Conservation (phyloP, 2,329 filamentous ascomycete species). For the Fusarium sp. region DNA sequence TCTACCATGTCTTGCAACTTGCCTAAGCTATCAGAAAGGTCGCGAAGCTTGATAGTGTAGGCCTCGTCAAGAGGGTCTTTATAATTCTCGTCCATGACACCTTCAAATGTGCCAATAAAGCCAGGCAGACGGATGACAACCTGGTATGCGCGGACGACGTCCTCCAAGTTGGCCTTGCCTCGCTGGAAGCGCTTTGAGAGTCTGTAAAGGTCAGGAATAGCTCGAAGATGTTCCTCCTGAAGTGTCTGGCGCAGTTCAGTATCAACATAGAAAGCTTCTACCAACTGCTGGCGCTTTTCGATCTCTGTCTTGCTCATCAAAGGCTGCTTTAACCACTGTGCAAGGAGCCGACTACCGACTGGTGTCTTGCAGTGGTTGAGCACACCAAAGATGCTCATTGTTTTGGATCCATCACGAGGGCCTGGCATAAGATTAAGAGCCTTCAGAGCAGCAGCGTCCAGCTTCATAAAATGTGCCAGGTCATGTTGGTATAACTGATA, state of each 20-base stretch:
- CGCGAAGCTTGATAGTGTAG: constrained; percentile 86
- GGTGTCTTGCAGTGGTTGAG: constrained; percentile 98
- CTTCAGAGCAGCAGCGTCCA: constrained; percentile 93
- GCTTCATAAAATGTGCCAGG: constrained; percentile 96
- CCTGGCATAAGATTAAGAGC: constrained; percentile 98
- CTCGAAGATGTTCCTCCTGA: constrained; percentile 94
- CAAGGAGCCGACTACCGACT: constrained; percentile 86
- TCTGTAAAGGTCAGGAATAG: constrained; percentile 93
- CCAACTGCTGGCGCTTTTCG: constrained; percentile 89
- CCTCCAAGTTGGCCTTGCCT: constrained; percentile 89
- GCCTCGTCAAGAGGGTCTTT: constrained; percentile 86
- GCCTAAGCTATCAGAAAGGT: constrained; percentile 80
- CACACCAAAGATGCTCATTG: constrained; percentile 94
- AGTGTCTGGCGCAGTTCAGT: constrained; percentile 94
- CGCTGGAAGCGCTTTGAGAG: constrained; percentile 95
- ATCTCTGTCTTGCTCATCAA: constrained; percentile 93
- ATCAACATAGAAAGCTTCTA: constrained; percentile 93
- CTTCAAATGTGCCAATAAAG: constrained; percentile 89
- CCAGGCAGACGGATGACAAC: constrained; percentile 91
- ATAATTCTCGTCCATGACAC: constrained; percentile 95
- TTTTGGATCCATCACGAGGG: constrained; percentile 93
- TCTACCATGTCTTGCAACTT: constrained; percentile 98
- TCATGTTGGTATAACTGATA: constrained; percentile 98
- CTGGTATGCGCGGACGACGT: constrained; percentile 95
- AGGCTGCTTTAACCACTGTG: constrained; percentile 98